Evolutionary conservation across 345 rosid species (phyloP).

Genomic region (Cardamine occulta): DNA sequence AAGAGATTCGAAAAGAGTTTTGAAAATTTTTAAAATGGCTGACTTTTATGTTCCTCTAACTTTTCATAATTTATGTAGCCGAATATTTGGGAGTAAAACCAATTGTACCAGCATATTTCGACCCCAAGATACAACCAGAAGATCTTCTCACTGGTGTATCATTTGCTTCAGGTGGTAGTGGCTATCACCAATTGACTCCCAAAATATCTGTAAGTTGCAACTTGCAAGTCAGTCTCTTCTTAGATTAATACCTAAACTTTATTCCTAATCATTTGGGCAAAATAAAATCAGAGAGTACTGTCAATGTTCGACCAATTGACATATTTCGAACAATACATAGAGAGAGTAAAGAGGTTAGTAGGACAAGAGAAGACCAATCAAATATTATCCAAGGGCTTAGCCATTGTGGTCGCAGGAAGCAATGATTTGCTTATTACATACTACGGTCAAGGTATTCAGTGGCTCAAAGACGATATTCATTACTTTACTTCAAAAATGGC

Average conservation of each 20-base stretch:
- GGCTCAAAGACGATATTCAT: constrained; percentile 1
- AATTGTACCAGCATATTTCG: constrained; percentile 55
- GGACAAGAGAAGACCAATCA: constrained; percentile 42
- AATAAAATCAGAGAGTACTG: constrained; percentile 29
- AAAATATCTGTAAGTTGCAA: constrained; percentile 45
- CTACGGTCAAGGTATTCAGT: constrained; percentile 19
- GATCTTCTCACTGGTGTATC: constrained; percentile 63
- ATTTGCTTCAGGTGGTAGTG: constrained; percentile 67
- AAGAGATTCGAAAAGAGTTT: neutral
- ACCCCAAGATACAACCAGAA: constrained; percentile 44
- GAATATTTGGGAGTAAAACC: constrained; percentile 54
- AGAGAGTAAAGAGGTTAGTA: constrained; percentile 22
- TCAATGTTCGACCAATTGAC: constrained; percentile 40
- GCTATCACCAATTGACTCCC: constrained; percentile 60
- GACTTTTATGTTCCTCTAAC: neutral
- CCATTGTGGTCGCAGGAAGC: constrained; percentile 45
- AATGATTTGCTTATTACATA: constrained; percentile 48
- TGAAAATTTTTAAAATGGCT: neutral
- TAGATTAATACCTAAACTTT: neutral
- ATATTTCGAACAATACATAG: constrained; percentile 37
- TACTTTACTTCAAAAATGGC: constrained; percentile 16
- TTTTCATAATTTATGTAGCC: constrained; percentile 36
- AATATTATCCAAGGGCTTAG: constrained; percentile 34
- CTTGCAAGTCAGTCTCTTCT: neutral
- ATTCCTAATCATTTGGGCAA: constrained; percentile 15